Conservation (phyloP, 2,329 filamentous ascomycete species). For the Colletotrichum sp. region DNA sequence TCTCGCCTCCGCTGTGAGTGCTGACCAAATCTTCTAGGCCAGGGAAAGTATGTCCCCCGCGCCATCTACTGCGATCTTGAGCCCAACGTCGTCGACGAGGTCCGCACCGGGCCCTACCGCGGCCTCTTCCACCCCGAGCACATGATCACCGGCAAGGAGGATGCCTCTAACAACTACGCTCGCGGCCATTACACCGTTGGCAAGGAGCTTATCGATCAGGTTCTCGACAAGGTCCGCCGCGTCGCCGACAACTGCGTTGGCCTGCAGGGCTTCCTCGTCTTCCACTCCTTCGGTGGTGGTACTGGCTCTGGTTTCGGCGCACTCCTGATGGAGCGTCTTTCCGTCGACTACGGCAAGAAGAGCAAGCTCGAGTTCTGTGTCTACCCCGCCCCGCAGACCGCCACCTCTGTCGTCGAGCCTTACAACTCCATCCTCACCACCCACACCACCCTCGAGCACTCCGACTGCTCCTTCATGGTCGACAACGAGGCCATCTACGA, state of each 20-base stretch:
- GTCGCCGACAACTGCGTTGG: constrained; percentile 98
- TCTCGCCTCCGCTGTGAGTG: background rate
- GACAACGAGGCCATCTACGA: constrained; percentile 99
- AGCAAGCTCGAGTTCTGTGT: constrained; percentile 99
- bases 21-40: constrained; percentile 60
- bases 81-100: constrained; percentile 99
- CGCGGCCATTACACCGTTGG: constrained; percentile 99
- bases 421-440: constrained; percentile 99
- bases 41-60: constrained; percentile 98
- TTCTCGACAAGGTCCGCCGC: constrained; percentile 95
- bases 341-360: constrained; percentile 99
- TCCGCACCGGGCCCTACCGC: constrained; percentile 96
- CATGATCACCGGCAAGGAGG: constrained; percentile 99
- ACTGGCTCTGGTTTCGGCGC: constrained; percentile 99
- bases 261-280: constrained; percentile 98
- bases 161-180: constrained; percentile 99
- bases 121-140: constrained; percentile 98
- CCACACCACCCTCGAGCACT: constrained; percentile 98
- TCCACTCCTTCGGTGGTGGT: constrained; percentile 99
- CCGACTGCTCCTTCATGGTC: constrained; percentile 99
- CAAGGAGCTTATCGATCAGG: constrained; percentile 98
- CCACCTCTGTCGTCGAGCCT: constrained; percentile 97
- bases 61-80: constrained; percentile 99
- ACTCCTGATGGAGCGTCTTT: constrained; percentile 97
- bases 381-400: constrained; percentile 96